phyloP scores from a whole-genome alignment of 768 basidiomycete genomes.

The Termitomyces sp. region DNA sequence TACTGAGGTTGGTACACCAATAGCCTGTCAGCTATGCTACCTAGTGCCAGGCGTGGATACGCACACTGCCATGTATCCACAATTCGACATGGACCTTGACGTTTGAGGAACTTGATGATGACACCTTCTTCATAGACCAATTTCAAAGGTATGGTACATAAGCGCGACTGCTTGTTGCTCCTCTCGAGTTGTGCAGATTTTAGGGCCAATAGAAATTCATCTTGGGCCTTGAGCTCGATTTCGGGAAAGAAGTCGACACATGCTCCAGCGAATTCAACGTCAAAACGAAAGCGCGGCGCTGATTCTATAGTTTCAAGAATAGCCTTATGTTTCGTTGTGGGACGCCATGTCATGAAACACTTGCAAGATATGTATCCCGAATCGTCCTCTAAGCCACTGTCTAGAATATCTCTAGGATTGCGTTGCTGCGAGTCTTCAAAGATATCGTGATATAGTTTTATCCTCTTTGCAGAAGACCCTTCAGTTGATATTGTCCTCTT shows the following conservation, averaged over 20 bases:
- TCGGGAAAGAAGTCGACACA: conserved; percentile 25
- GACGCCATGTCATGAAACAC: conserved; percentile 42
- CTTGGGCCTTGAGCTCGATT: conserved; percentile 35
- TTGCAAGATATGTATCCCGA: conserved; percentile 36
- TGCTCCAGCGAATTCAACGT: conserved; percentile 31
- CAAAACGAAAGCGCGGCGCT: conserved; percentile 26
- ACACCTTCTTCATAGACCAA: conserved; percentile 41
- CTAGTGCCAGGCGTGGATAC: conserved; percentile 7
- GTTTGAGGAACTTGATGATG: conserved; percentile 31
- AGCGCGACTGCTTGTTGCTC: conserved; percentile 19
- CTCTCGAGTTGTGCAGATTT: conserved; percentile 34
- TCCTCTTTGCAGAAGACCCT: conserved; percentile 1
- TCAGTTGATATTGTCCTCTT: conserved; percentile 4
- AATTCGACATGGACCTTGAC: conserved; percentile 17
- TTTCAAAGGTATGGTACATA: conserved; percentile 31
- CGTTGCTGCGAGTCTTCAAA: conserved; percentile 23
- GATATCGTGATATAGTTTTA: conserved; percentile 4
- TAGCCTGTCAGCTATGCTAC: neutral
- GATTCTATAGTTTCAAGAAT: conserved; percentile 24
- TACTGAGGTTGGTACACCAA: conserved; percentile 4
- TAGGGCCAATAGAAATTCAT: conserved; percentile 43
- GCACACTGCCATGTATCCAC: conserved; percentile 40
- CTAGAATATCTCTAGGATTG: conserved; percentile 26
- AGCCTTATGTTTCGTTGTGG: conserved; percentile 24
- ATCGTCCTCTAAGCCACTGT: conserved; percentile 21